Base-by-base conservation (phyloP, 202 grass and related monocot genomes). In the Schoenoplectus tabernaemontani region DNA sequence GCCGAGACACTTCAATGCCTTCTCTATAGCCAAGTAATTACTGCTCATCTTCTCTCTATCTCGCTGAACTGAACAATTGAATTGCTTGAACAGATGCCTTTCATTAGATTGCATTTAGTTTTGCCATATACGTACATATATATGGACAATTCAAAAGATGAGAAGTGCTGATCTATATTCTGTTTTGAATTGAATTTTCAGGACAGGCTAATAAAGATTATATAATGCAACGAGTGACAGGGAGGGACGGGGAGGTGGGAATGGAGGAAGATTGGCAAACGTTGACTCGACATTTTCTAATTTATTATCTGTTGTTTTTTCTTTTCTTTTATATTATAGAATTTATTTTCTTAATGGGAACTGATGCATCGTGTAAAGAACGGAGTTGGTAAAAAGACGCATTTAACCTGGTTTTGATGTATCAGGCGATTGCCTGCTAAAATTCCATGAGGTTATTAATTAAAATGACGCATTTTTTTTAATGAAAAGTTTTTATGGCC, bases 1-100 rank as follows among this genome's bases (percentile, higher is more conserved):
- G 36, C 91, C 96, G 33, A 98, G 83, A 84, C 89, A 92, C 79
- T 85, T 62, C 76, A 95, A 50, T 26, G 91, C 91, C 13, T 69
- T 86, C 81, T 85, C 85, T 72, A 90, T 77, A 4, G 43, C 88
- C 9, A 78, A 65, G 3, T 20, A 10, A 63, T 64, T 64, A 46
- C 26, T 22, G 10, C 16, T 66, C 65, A 47, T 77, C 76, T 71
- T 71, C 79, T 74, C 48, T n/a, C 46, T 22, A 11, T 61, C 36
- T 69, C 12, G 57, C 38, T 24, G 9, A 69, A 43, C 47, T 42
- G 5, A n/a, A 43, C 6, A 26, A 32, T 23, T 4, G 20, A 5
- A 34, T 51, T 44, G 15, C 7, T 39, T 24, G 12, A 17, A 48
- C 12, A 50, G 68, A 51, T 11, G 38, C 47, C 1, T 43, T 39